Percentiles rank a stretch among this genome's conserved stretches.
Conservation (phyloP, 208 protist genomes). For the Leishmania lainsoni region DNA sequence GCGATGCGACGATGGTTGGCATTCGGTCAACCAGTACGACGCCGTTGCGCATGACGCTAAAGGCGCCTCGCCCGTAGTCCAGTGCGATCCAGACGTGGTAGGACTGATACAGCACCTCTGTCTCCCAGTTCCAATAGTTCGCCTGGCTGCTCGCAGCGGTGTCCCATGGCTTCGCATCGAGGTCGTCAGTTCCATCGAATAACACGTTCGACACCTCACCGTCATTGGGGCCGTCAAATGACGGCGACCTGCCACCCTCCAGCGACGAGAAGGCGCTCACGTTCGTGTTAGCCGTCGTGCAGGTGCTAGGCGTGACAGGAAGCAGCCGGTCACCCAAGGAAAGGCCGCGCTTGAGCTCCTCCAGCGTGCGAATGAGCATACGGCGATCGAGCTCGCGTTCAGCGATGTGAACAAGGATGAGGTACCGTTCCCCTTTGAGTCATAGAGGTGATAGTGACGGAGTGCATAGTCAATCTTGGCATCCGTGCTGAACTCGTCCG, state of each 20-base stretch:
- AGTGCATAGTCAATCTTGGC: conserved; percentile 82
- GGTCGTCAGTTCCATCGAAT: conserved; percentile 44
- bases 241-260: conserved; percentile 15
- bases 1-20: conserved; percentile 57
- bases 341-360: conserved; percentile 52
- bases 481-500: conserved; percentile 61
- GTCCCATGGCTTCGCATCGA: conserved; percentile 74
- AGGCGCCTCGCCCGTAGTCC: conserved; percentile 74
- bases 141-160: conserved; percentile 37
- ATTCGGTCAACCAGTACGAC: conserved; percentile 73
- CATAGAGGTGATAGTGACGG: conserved; percentile 30
- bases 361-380: conserved; percentile 54
- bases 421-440: conserved; percentile 4
- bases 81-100: conserved; percentile 81
- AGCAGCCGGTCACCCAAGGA: conserved; percentile 28
- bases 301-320: conserved; percentile 44
- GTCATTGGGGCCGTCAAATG: conserved; percentile 24
- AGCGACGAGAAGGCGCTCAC: conserved; percentile 28
- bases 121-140: conserved; percentile 78
- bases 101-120: conserved; percentile 81
- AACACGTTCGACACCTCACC: conserved; percentile 25
- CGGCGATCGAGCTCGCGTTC: conserved; percentile 31
- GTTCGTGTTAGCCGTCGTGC: conserved; percentile 36
- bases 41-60: conserved; percentile 77
- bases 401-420: conserved; percentile 12